Base-by-base conservation (phyloP, 2,329 filamentous ascomycete genomes). In the Fusarium temperatum region DNA sequence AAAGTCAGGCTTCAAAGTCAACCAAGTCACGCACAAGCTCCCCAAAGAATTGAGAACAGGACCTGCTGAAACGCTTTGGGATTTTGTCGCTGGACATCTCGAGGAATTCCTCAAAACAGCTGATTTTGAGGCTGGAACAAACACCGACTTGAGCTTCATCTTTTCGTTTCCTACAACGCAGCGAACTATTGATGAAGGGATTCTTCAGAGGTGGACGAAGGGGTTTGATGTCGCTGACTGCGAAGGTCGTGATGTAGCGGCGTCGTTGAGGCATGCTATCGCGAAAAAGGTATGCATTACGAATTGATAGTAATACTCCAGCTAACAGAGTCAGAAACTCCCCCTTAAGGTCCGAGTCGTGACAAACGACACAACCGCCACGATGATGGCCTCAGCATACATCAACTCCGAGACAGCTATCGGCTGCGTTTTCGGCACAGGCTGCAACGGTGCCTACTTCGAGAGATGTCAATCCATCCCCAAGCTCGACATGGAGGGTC, bases 401-500 rank as follows among this genome's bases (percentile, higher is more conserved):
- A 98, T 96, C 24, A 95, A 98, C 81, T 86, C 92, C 48, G 90
- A 92, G 76, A 97, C 98, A 89, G 94, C 91, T 83, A 96, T 98
- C 78, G 96, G 96, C 61, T 98, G 95, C 83, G 99, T 99, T 80
- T 99, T 99, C 79, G 96, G 96, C 78, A 99, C 96, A 11, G 96
- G 96, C 64, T 98, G 96, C 85, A 99, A 99, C 80, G 96, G 96
- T 41, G 96, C 96, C 32, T 99, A 99, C 85, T 97, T 99, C 92
- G 96, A 99, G 84, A 85, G 96, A 79, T 93, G 90, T 73, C 94
- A 94, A 72, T 93, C 92, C 15, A 94, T 98, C 72, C 95, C 95
- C 73, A 99, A 99, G 87, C 90, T 99, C 50, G 94, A 93, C 14
- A 91, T 98, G 84, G 90, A 97, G 87, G 96, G 96, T 77, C 89